A percentile compares a stretch with the other conserved stretches of the same genome.
Conservation (phyloP, 495 filamentous ascomycete species). For the Aspergillus sparsus region DNA sequence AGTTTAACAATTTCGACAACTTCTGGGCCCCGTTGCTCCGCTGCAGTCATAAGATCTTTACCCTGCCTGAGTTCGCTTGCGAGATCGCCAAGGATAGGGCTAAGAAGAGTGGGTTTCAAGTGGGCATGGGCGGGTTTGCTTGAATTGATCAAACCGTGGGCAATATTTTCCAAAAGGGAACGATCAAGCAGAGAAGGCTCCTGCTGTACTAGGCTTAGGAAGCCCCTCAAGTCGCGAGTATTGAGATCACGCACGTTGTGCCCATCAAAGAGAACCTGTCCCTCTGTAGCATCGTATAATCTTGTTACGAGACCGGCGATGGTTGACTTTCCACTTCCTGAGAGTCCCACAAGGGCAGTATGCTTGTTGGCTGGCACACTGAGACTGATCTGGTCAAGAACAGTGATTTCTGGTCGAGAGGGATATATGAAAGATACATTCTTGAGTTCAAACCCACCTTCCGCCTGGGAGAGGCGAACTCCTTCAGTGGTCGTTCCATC, state of each 20-base stretch:
- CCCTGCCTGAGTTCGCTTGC: constrained; percentile 39
- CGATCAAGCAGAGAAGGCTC: constrained; percentile 64
- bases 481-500: constrained; percentile 44
- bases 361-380: constrained; percentile 56
- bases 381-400: constrained; percentile 53
- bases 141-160: constrained; percentile 63
- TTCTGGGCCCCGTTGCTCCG: constrained; percentile 32
- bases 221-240: constrained; percentile 54
- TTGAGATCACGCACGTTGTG: constrained; percentile 57
- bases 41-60: constrained; percentile 33
- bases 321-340: constrained; percentile 74
- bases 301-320: constrained; percentile 57
- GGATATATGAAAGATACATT: constrained; percentile 65
- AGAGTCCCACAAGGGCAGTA: constrained; percentile 68
- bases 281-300: constrained; percentile 48
- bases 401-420: constrained; percentile 58
- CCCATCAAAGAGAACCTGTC: constrained; percentile 55
- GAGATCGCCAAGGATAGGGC: constrained; percentile 34
- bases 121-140: constrained; percentile 46
- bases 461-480: constrained; percentile 36
- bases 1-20: constrained; percentile 42
- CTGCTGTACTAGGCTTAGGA: constrained; percentile 66
- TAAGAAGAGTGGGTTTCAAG: constrained; percentile 36
- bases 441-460: constrained; percentile 51
- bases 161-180: constrained; percentile 70